A percentile compares a stretch with the other conserved stretches of the same genome.
These are phyloP conservation scores for Coemansia guatemalensis DNA, from an alignment of 192 early-diverging fungal genomes.

Conservation along the genomic window DNA sequence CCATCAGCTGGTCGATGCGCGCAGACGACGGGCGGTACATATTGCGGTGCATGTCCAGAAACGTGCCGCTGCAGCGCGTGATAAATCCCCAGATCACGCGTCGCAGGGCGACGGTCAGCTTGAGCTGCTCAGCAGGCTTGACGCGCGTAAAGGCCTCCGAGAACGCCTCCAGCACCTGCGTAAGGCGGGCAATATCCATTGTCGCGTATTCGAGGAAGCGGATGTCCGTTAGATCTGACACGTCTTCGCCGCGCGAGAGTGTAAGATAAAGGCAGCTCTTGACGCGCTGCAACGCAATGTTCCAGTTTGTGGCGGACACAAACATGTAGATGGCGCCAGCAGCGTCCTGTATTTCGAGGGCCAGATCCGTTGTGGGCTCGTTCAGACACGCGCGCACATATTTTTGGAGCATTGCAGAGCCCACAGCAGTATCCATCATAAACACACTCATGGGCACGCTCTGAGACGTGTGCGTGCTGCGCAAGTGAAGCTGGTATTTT, in stretches of 20 bases:
- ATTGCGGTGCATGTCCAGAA: conserved; percentile 70
- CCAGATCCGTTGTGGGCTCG: conserved; percentile 40
- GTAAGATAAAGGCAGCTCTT: conserved; percentile 65
- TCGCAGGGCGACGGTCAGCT: conserved; percentile 73
- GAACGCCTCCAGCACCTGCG: conserved; percentile 59
- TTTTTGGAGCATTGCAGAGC: conserved; percentile 37
- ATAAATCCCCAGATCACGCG: conserved; percentile 94
- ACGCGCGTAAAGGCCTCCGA: conserved; percentile 54
- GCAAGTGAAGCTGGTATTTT: conserved; percentile 37
- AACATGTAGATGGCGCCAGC: conserved; percentile 84
- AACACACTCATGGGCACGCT: conserved; percentile 32
- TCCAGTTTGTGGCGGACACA: conserved; percentile 89
- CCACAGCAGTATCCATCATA: conserved; percentile 37
- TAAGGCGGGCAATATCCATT: conserved; percentile 72
- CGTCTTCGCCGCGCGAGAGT: conserved; percentile 65
- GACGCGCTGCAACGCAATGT: conserved; percentile 70
- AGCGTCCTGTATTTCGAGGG: conserved; percentile 72
- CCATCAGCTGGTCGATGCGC: conserved; percentile 41
- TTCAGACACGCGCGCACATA: conserved; percentile 58
- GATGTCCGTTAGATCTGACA: conserved; percentile 76
- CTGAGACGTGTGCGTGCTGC: conserved; percentile 50
- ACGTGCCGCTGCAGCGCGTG: conserved; percentile 80
- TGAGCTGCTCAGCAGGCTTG: conserved; percentile 69
- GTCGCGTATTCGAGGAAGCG: conserved; percentile 84
- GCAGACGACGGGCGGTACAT: conserved; percentile 29